Percentiles rank a stretch among this genome's conserved stretches.
These are phyloP conservation scores for Huntiella abstrusa DNA, from an alignment of 2,329 filamentous ascomycete species.

Conservation along the genomic window DNA sequence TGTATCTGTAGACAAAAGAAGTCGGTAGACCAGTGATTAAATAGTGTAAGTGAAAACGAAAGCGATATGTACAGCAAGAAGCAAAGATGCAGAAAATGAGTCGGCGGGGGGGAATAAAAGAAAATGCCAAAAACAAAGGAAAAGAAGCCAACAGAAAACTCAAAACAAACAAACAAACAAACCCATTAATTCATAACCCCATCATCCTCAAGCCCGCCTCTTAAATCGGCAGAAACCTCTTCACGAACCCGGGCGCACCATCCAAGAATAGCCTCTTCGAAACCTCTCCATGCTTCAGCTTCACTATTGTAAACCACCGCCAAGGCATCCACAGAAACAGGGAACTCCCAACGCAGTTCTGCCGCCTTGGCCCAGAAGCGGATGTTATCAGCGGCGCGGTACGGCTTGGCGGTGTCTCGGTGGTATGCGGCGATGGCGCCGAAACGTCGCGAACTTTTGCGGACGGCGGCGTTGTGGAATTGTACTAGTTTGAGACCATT, in stretches of 20 bases:
- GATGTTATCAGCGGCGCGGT: constrained; percentile 82
- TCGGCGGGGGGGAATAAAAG: background rate
- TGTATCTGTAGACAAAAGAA: too few relatives aligned
- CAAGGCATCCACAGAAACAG: constrained; percentile 67
- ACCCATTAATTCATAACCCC: background rate
- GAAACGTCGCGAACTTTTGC: constrained; percentile 69
- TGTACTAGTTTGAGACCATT: constrained; percentile 67
- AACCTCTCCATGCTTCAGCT: constrained; percentile 54
- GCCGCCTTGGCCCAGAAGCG: constrained; percentile 93
- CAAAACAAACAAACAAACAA: background rate
- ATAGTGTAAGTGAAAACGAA: background rate
- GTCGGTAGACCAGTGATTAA: too few relatives aligned
- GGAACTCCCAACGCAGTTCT: constrained; percentile 80
- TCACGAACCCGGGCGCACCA: constrained; percentile 73
- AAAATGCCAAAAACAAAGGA: background rate
- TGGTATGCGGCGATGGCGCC: constrained; percentile 79
- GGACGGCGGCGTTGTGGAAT: constrained; percentile 77
- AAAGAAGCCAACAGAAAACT: background rate
- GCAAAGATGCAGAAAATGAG: background rate
- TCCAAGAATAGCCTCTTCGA: constrained; percentile 63
- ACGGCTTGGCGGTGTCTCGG: constrained; percentile 85
- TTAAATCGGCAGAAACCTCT: constrained; percentile 57
- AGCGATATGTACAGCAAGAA: background rate
- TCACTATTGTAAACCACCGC: constrained; percentile 62
- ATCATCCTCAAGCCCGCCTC: constrained; percentile 1